Percentiles rank a stretch among this genome's conserved stretches.
Conservation (phyloP, 2,329 filamentous ascomycete genomes). For the Gremmenia infestans region DNA sequence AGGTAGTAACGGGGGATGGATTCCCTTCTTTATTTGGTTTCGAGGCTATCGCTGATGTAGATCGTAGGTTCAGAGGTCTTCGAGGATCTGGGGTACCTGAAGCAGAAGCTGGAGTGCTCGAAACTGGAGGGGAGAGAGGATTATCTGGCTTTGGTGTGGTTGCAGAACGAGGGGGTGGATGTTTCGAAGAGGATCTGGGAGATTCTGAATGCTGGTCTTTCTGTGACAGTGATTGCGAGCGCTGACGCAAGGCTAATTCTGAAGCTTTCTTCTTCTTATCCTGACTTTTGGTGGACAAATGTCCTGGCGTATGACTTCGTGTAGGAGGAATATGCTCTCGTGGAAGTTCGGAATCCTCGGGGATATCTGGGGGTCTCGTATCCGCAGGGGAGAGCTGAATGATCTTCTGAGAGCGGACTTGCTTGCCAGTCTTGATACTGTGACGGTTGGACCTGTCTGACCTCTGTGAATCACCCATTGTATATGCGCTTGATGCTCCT, state of each 20-base stretch:
- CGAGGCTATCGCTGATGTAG: slow-evolving; percentile 37
- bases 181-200: slow-evolving; percentile 19
- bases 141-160: slow-evolving; percentile 16
- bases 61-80: slow-evolving; percentile 44
- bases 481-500: slow-evolving; percentile 22
- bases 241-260: slow-evolving; percentile 28
- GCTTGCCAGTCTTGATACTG: slow-evolving; percentile 37
- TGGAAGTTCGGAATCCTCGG: slow-evolving; percentile 34
- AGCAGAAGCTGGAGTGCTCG: slow-evolving; percentile 10
- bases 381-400: slow-evolving; percentile 35
- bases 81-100: slow-evolving; percentile 20
- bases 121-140: slow-evolving; percentile 17
- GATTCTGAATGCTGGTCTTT: slow-evolving; percentile 23
- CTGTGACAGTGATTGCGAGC: slow-evolving; percentile 31
- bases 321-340: slow-evolving; percentile 36
- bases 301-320: slow-evolving; percentile 58
- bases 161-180: slow-evolving; percentile 13
- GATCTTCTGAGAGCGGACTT: slow-evolving; percentile 51
- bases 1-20: slow-evolving; percentile 20
- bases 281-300: slow-evolving; percentile 53
- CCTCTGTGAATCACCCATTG: slow-evolving; percentile 31
- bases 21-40: slow-evolving; percentile 19
- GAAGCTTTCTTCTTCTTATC: slow-evolving; percentile 29
- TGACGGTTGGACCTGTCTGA: slow-evolving; percentile 31
- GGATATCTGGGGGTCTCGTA: slow-evolving; percentile 31